These are phyloP conservation scores for Pyrrhoderma lamaoense DNA, from an alignment of 1,284 basidiomycete genomes.

Conservation along the genomic window DNA sequence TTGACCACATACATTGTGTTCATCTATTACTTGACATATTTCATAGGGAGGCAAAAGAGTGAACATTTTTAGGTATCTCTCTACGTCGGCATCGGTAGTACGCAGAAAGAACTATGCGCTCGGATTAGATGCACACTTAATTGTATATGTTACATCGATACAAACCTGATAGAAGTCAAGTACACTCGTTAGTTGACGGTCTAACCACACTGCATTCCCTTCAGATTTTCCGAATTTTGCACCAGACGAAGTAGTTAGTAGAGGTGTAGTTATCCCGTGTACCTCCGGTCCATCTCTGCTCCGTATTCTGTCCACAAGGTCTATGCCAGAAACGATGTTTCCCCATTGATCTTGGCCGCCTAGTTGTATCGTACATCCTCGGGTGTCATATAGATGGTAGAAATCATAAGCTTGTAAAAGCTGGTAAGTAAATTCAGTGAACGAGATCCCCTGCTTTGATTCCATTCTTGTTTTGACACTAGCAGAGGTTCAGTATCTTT, in stretches of 20 bases:
- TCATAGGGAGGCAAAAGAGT: conserved; percentile 65
- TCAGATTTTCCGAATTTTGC: conserved; percentile 98
- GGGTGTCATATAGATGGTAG: conserved; percentile 61
- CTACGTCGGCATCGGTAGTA: conserved; percentile 77
- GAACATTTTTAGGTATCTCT: conserved; percentile 75
- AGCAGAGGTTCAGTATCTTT: neutral
- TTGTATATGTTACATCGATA: conserved; percentile 3
- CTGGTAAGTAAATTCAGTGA: conserved; percentile 97
- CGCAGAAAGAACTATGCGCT: conserved; percentile 77
- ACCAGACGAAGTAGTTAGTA: conserved; percentile 85
- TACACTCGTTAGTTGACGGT: conserved; percentile 66
- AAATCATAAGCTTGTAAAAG: conserved; percentile 97
- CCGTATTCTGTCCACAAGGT: conserved; percentile 64
- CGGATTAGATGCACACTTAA: conserved; percentile 4
- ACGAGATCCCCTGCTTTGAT: conserved; percentile 80
- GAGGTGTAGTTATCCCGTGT: conserved; percentile 83
- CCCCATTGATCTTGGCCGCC: conserved; percentile 99
- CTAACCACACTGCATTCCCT: conserved; percentile 93
- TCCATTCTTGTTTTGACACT: conserved; percentile 84
- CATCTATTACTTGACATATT: conserved; percentile 51
- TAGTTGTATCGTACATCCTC: conserved; percentile 80
- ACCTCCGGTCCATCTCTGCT: conserved; percentile 20
- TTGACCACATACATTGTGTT: conserved; percentile 45
- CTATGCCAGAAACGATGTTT: conserved; percentile 92
- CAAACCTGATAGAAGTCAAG: conserved; percentile 89